Evolutionary conservation across 352 stramenopile species (phyloP).

Genomic region (Globisporangium parvum): DNA sequence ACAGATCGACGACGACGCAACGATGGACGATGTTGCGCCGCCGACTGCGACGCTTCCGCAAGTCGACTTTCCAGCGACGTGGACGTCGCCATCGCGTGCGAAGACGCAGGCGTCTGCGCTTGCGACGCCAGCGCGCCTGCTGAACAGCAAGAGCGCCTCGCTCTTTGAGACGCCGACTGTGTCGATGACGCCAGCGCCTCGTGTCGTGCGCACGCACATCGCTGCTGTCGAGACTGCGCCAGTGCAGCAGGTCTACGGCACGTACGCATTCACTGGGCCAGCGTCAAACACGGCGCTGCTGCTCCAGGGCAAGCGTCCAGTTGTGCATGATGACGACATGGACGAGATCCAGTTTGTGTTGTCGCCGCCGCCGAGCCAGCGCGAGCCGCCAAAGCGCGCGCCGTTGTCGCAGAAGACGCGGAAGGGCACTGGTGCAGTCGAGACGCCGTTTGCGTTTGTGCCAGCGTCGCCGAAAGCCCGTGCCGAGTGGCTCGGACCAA

Average conservation of each 20-base stretch:
- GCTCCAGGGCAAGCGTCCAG: constrained; percentile 9
- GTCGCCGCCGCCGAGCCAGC: constrained; percentile 44
- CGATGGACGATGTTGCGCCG: constrained; percentile 31
- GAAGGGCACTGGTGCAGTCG: constrained; percentile 20
- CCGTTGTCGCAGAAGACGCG: constrained; percentile 14
- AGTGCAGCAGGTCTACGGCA: constrained; percentile 15
- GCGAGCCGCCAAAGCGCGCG: constrained; percentile 52
- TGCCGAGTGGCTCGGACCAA: constrained; percentile 28
- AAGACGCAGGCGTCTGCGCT: no score
- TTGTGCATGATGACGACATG: constrained; percentile 22
- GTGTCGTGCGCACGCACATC: background rate
- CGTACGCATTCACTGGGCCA: constrained; percentile 57
- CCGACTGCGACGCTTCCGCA: constrained; percentile 51
- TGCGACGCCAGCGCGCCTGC: background rate
- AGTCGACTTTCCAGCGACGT: constrained; percentile 24
- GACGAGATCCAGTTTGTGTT: constrained; percentile 59
- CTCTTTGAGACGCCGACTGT: constrained; percentile 28
- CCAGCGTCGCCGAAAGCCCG: constrained; percentile 53
- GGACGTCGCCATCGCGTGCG: background rate
- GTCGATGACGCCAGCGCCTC: constrained; percentile 28
- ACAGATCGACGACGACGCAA: constrained; percentile 13
- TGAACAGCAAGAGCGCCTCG: background rate
- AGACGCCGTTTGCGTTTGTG: constrained; percentile 57
- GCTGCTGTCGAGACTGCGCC: background rate
- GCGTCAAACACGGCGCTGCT: constrained; percentile 9